These are phyloP conservation scores for Trichoderma sp. DNA, from an alignment of 2,329 filamentous ascomycete species.

Conservation along the genomic window DNA sequence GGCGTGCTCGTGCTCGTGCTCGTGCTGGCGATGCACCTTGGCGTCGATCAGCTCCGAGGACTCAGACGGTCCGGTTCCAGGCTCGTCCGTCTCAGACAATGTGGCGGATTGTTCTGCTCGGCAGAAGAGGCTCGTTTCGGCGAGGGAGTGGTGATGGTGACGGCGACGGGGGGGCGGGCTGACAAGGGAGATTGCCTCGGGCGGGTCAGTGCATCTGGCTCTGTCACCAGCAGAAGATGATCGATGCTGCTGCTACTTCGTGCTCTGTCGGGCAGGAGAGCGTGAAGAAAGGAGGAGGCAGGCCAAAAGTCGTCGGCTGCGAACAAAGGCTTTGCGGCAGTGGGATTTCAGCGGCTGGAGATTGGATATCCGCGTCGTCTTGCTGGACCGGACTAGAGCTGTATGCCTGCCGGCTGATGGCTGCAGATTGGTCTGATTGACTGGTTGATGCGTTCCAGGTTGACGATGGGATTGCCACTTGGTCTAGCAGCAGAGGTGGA, in stretches of 20 bases:
- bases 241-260: background rate
- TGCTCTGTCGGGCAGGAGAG: too few relatives aligned
- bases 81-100: constrained; percentile 44
- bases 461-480: constrained; percentile 19
- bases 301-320: background rate
- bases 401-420: constrained; percentile 10
- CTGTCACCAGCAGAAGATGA: constrained; percentile 1
- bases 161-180: constrained; percentile 23
- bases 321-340: background rate
- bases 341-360: background rate
- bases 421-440: constrained; percentile 19
- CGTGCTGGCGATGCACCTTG: constrained; percentile 32
- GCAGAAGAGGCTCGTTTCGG: constrained; percentile 27
- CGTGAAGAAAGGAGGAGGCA: constrained; percentile 15
- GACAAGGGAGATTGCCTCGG: constrained; percentile 27
- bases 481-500: background rate
- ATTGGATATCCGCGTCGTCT: background rate
- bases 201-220: constrained; percentile 28
- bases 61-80: constrained; percentile 42
- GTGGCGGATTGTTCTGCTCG: constrained; percentile 40
- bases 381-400: background rate
- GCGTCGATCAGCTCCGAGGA: constrained; percentile 42
- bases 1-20: constrained; percentile 29
- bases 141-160: constrained; percentile 30
- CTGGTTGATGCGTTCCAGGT: background rate